phyloP scores from a whole-genome alignment of 1,284 basidiomycete species.

The Cryptococcus sp. region DNA sequence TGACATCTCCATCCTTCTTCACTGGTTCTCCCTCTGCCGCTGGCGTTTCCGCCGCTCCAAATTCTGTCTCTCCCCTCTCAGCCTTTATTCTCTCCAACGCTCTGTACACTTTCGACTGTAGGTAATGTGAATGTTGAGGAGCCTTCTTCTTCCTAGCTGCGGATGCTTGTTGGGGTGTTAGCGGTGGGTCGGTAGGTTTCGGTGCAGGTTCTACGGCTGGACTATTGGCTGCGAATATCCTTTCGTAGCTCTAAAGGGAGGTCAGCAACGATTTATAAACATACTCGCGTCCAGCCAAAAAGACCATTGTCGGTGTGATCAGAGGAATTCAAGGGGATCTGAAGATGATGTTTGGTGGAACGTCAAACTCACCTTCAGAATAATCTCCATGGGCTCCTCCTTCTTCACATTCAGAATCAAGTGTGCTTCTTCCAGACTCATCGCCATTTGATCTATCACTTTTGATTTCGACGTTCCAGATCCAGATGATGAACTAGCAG shows the following conservation, averaged over 20 bases:
- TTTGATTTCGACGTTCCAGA: constrained; percentile 27
- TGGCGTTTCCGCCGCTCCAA: background rate
- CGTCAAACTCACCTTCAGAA: constrained; percentile 61
- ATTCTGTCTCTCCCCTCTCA: constrained; percentile 28
- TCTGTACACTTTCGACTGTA: constrained; percentile 93
- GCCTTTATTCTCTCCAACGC: constrained; percentile 78
- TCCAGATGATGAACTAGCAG: constrained; percentile 27
- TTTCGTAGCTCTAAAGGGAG: constrained; percentile 72
- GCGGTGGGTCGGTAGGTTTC: constrained; percentile 26
- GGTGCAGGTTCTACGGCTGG: constrained; percentile 54
- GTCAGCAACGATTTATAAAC: no score
- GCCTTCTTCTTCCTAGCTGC: constrained; percentile 21
- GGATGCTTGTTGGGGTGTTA: constrained; percentile 24
- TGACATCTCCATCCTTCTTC: background rate
- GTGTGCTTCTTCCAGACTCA: constrained; percentile 94
- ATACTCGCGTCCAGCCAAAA: no score
- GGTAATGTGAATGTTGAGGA: constrained; percentile 69
- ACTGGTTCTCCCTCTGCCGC: background rate
- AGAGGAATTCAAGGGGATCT: no score
- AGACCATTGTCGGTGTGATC: no score
- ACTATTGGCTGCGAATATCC: constrained; percentile 83
- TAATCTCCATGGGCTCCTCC: constrained; percentile 62
- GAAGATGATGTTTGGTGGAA: no score
- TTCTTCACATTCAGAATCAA: constrained; percentile 88
- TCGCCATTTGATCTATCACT: constrained; percentile 54